Evolutionary conservation across 352 stramenopile genomes (phyloP), one percentile per base, ranked within the genome.

Genomic region (Globisporangium camurandrum): DNA sequence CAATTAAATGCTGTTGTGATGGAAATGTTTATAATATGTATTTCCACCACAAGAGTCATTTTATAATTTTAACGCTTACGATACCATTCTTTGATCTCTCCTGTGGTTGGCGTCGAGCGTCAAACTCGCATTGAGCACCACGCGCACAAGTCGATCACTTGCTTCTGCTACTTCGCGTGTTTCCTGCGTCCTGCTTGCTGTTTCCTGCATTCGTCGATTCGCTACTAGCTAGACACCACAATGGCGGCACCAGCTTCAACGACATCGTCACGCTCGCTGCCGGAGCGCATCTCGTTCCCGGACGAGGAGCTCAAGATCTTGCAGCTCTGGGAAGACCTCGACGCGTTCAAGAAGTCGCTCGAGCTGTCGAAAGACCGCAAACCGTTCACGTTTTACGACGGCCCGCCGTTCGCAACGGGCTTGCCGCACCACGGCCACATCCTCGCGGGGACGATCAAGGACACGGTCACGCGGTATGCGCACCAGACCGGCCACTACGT

Each of bases 341-440:
- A 94, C 54, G 91, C 89, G 22, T 97, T 97, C 70, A 63, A 95
- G 41, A 96, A 85, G 60, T 97, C 87, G 57, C 69, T 97, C 36
- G 72, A 90, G 53, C 62, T 97, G 20, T 96, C 84, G n/a, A 88
- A 98, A 57, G 88, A 86, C 37, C 70, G 86, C 46, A 93, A 90
- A n/a, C 88, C 94, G 22, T 99, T 97, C 74, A 99, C 96, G 4
- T 99, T 99, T 63, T 99, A 99, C 75, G 97, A 99, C 69, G 97
- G 97, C 1, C 97, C 97, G 40, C 97, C 97, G 14, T 99, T 99
- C 75, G 97, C 97, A 26, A 99, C 97, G 27, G 97, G 86, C 2
- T 69, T 99, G 54, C 97, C 97, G 8, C 97, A 99, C 72, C 98
- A 99, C 74, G 97, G 97, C 37, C 95, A 98, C 75, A 97, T 99